Percentiles rank a stretch among this genome's conserved stretches.
Evolutionary conservation across 1,284 basidiomycete genomes (phyloP).

Genomic region (Cerioporus squamosus): DNA sequence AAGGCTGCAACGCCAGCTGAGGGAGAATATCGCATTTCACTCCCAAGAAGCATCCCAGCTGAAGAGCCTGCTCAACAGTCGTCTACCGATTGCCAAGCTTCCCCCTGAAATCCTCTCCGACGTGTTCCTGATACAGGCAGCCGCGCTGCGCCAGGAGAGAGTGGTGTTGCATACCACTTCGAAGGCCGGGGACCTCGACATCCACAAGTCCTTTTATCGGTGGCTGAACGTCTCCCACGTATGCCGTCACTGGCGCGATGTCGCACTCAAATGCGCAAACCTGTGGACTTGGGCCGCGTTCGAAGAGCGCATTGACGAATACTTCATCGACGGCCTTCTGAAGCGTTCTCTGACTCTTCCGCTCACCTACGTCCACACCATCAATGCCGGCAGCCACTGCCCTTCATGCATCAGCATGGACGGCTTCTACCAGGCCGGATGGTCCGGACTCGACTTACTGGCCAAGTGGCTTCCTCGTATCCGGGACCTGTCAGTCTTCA

Average conservation of each 20-base stretch:
- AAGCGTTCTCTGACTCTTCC: neutral
- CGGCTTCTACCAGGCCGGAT: neutral
- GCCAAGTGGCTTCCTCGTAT: neutral
- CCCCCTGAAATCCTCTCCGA: constrained; percentile 9
- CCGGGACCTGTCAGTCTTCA: neutral
- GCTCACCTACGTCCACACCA: neutral
- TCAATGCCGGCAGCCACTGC: neutral
- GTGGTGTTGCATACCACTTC: neutral
- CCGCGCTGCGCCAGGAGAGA: neutral
- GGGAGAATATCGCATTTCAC: neutral
- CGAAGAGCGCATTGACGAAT: neutral
- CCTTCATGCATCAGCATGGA: neutral
- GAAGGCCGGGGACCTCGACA: neutral
- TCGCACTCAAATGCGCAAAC: constrained; percentile 1
- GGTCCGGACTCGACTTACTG: neutral
- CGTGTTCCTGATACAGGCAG: constrained; percentile 4
- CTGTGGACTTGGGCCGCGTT: constrained; percentile 7
- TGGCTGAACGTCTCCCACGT: constrained; percentile 14
- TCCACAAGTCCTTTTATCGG: constrained; percentile 7
- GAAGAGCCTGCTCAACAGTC: neutral
- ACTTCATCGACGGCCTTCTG: neutral
- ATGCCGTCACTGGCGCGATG: constrained; percentile 11
- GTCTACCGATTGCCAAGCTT: neutral
- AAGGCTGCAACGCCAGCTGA: neutral
- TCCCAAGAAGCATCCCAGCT: neutral